Evolutionary conservation across 208 protist genomes (phyloP).

Genomic region (Porcisia deanei): DNA sequence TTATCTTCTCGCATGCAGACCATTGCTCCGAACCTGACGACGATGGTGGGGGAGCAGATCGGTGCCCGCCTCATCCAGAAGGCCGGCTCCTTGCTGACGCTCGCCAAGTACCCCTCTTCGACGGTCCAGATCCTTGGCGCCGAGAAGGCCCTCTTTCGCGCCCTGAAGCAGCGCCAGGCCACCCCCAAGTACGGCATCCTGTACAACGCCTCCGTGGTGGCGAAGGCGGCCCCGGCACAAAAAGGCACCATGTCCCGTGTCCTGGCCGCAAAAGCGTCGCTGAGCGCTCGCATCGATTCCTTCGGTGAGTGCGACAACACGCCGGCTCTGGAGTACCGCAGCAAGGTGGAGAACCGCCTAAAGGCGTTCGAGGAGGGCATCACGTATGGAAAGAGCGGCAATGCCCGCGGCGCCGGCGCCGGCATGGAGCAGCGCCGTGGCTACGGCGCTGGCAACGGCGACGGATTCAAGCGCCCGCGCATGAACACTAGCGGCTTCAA

Average conservation of each 20-base stretch:
- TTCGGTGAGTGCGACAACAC: conserved; percentile 95
- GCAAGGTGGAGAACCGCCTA: conserved; percentile 87
- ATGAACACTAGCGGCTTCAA: conserved; percentile 34
- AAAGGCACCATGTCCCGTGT: conserved; percentile 97
- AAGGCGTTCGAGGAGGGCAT: conserved; percentile 91
- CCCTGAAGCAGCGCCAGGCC: conserved; percentile 98
- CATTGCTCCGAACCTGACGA: conserved; percentile 99
- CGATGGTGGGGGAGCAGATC: conserved; percentile 98
- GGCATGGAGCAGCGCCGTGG: conserved; percentile 63
- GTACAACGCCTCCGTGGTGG: conserved; percentile 98
- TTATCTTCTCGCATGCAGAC: conserved; percentile 97
- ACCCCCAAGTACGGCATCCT: conserved; percentile 99
- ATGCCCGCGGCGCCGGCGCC: conserved; percentile 76
- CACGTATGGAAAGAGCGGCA: conserved; percentile 87
- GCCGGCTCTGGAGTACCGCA: conserved; percentile 89
- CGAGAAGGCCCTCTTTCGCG: conserved; percentile 98
- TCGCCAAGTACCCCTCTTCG: conserved; percentile 99
- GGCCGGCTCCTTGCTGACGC: conserved; percentile 96
- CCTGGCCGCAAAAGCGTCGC: conserved; percentile 97
- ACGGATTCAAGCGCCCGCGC: conserved; percentile 62
- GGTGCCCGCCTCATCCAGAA: conserved; percentile 99
- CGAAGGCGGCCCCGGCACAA: conserved; percentile 91
- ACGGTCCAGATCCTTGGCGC: conserved; percentile 99
- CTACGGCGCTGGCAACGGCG: conserved; percentile 33
- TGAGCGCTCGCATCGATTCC: conserved; percentile 98